A percentile compares a stretch with the other conserved stretches of the same genome.
Conservation (phyloP, 106 monocot genomes). For the Cymbidium sinense region DNA sequence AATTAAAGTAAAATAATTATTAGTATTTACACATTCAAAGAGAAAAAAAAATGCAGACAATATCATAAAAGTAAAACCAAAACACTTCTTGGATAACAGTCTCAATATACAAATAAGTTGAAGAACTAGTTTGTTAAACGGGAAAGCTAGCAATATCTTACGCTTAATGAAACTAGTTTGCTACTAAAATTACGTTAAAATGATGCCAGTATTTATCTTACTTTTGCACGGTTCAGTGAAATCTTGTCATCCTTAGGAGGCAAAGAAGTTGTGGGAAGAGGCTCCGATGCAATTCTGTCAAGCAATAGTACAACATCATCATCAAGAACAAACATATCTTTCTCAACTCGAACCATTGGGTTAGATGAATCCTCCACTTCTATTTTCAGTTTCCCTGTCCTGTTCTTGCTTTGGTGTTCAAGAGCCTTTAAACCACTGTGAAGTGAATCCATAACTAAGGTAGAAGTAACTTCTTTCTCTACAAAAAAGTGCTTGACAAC, state of each 20-base stretch:
- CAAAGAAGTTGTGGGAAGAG: constrained; percentile 49
- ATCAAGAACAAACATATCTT: constrained; percentile 72
- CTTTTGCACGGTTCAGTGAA: constrained; percentile 74
- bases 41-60: neutral
- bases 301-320: constrained; percentile 77
- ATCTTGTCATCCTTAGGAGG: constrained; percentile 82
- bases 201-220: constrained; percentile 17
- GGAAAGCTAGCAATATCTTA: neutral
- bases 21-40: neutral
- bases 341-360: constrained; percentile 63
- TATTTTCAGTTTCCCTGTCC: constrained; percentile 27
- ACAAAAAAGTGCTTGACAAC: constrained; percentile 87
- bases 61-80: neutral
- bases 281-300: constrained; percentile 59
- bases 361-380: constrained; percentile 48
- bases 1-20: neutral
- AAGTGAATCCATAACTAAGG: constrained; percentile 94
- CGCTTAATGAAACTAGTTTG: neutral
- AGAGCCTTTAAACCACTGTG: constrained; percentile 86
- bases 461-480: constrained; percentile 98
- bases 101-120: neutral
- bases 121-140: neutral
- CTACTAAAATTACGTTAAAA: neutral
- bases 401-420: constrained; percentile 66
- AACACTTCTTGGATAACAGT: neutral